phyloP scores from a whole-genome alignment of 2,329 filamentous ascomycete species.

The Thyridium curvatum region DNA sequence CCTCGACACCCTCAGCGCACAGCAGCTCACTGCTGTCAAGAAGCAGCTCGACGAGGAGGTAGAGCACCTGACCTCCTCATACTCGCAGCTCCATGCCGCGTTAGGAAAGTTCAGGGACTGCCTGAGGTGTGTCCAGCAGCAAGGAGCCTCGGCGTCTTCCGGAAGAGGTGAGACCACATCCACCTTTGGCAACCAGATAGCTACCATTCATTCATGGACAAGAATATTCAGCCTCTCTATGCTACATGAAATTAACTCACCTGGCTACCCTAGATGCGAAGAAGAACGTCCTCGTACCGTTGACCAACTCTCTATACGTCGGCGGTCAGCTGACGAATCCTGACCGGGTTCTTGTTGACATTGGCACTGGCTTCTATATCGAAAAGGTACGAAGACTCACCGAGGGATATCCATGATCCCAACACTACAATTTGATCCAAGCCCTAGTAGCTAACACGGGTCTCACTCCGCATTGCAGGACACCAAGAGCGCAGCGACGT shows the following conservation, averaged over 20 bases:
- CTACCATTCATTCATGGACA: background rate
- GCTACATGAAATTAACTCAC: too few species aligned
- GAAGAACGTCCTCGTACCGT: constrained; percentile 74
- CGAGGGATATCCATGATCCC: too few species aligned
- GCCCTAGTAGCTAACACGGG: too few species aligned
- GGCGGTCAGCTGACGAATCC: constrained; percentile 71
- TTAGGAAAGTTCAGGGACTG: constrained; percentile 92
- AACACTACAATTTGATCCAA: too few species aligned
- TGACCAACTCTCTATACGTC: constrained; percentile 94
- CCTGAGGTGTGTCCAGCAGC: constrained; percentile 62
- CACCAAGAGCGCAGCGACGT: constrained; percentile 45
- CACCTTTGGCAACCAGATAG: too few species aligned
- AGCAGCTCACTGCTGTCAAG: constrained; percentile 87
- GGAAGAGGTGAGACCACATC: background rate
- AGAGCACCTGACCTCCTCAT: constrained; percentile 86
- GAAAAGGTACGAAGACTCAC: constrained; percentile 61
- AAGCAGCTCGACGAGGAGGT: constrained; percentile 95
- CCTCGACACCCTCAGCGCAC: constrained; percentile 70
- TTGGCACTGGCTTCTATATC: constrained; percentile 90
- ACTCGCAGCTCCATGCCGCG: constrained; percentile 81
- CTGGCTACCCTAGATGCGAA: constrained; percentile 24
- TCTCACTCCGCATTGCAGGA: too few species aligned
- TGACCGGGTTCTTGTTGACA: constrained; percentile 78
- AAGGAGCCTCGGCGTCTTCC: constrained; percentile 12
- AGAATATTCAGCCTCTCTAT: background rate